Evolutionary conservation across 1,139 yeast species (phyloP).

Genomic region (Tardiomyces blankii): DNA sequence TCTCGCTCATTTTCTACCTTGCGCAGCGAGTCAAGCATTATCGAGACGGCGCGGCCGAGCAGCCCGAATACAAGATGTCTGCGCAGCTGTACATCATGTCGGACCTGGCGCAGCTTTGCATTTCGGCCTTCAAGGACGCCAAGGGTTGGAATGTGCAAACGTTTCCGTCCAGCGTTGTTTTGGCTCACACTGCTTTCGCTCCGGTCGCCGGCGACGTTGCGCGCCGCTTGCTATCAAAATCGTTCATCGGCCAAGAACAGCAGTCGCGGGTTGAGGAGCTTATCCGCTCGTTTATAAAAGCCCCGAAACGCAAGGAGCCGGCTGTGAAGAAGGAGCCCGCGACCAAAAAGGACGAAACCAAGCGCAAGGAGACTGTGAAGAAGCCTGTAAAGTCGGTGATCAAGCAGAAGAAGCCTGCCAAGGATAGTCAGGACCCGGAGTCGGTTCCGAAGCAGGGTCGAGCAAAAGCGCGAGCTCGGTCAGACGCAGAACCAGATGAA

Average conservation of each 20-base stretch:
- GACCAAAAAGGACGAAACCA: not conserved
- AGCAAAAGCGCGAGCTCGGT: no score
- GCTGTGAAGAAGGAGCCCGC: not conserved
- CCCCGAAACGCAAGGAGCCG: not conserved
- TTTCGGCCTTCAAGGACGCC: conserved; percentile 46
- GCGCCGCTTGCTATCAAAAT: not conserved
- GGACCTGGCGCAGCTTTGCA: conserved; percentile 58
- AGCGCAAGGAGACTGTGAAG: not conserved
- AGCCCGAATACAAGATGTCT: conserved; percentile 10
- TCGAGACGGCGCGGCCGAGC: conserved; percentile 39
- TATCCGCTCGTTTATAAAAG: not conserved
- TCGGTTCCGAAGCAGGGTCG: no score
- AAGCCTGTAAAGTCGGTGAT: not conserved
- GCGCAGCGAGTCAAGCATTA: conserved; percentile 76
- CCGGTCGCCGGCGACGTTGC: conserved; percentile 35
- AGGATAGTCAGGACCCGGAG: no score
- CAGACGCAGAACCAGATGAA: no score
- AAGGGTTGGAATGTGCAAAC: conserved; percentile 63
- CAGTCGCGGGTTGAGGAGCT: not conserved
- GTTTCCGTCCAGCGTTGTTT: conserved; percentile 68
- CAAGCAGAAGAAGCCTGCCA: not conserved
- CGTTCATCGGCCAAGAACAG: not conserved
- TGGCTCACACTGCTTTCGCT: conserved; percentile 55
- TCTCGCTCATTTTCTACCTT: conserved; percentile 63
- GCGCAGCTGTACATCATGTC: conserved; percentile 51